A percentile compares a stretch with the other conserved stretches of the same genome.
These are phyloP conservation scores for Cicer cuneatum DNA, from an alignment of 306 rosid genomes.

Conservation along the genomic window DNA sequence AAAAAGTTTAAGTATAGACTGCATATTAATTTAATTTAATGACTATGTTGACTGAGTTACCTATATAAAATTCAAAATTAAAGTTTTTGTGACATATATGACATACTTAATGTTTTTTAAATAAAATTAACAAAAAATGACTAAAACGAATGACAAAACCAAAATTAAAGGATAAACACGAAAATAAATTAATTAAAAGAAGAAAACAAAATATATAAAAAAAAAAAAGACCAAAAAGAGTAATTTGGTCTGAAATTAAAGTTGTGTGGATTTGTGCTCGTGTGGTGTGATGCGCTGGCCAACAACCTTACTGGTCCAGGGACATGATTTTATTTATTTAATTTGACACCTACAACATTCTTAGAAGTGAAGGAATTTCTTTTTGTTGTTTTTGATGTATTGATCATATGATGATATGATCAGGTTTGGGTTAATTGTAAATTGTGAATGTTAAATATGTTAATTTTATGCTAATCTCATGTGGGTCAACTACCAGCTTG, in stretches of 20 bases:
- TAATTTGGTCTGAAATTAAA: background rate
- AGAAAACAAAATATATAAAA: too few species aligned
- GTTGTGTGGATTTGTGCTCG: constrained; percentile 37
- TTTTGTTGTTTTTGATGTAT: constrained; percentile 22
- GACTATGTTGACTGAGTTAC: too few species aligned
- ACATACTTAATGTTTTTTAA: too few species aligned
- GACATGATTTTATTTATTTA: constrained; percentile 36
- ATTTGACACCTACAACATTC: constrained; percentile 34
- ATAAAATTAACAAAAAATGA: too few species aligned
- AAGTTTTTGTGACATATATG: too few species aligned
- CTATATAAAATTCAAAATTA: too few species aligned
- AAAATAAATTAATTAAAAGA: too few species aligned
- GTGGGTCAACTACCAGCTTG: constrained; percentile 38
- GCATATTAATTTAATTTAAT: too few species aligned
- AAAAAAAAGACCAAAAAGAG: too few species aligned
- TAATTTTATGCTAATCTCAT: constrained; percentile 9
- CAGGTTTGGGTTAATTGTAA: background rate
- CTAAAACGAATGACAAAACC: too few species aligned
- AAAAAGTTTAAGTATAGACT: too few species aligned
- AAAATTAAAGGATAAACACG: too few species aligned
- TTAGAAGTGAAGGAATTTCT: constrained; percentile 21
- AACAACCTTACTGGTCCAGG: constrained; percentile 48
- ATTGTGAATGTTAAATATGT: constrained; percentile 12
- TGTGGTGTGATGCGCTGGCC: constrained; percentile 51
- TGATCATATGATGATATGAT: constrained; percentile 15